Evolutionary conservation across 495 filamentous ascomycete species (phyloP).

Genomic region (Entonaema liquescens): DNA sequence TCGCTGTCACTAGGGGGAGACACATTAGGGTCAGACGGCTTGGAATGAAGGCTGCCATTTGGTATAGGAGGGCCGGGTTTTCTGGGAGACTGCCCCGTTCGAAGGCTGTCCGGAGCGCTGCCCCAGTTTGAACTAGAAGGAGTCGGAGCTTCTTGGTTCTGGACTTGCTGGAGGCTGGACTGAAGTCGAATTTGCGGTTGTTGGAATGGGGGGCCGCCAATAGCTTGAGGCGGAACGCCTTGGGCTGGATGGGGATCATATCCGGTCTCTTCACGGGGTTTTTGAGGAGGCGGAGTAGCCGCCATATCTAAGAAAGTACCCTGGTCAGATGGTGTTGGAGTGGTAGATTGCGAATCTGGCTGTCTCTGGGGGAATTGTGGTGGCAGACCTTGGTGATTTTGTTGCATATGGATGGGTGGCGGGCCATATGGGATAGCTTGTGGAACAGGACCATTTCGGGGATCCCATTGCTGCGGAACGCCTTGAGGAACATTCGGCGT

Average conservation of each 20-base stretch:
- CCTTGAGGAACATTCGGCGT: slow-evolving; percentile 12
- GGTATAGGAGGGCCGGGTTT: neutral
- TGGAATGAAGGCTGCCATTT: slow-evolving; percentile 4
- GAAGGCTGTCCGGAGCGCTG: slow-evolving; percentile 31
- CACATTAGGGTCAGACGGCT: slow-evolving; percentile 20
- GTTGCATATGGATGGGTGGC: slow-evolving; percentile 9
- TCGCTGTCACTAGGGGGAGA: slow-evolving; percentile 29
- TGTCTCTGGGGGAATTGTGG: slow-evolving; percentile 21
- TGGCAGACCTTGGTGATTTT: slow-evolving; percentile 7
- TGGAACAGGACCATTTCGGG: slow-evolving; percentile 14
- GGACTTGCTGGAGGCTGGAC: neutral
- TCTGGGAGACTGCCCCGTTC: slow-evolving; percentile 1
- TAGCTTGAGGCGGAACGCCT: neutral
- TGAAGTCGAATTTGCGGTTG: slow-evolving; percentile 16
- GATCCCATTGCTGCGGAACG: slow-evolving; percentile 33
- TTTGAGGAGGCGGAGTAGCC: slow-evolving; percentile 25
- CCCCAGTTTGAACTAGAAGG: slow-evolving; percentile 40
- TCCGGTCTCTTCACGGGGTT: neutral
- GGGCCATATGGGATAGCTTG: slow-evolving; percentile 20
- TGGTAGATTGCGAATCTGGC: slow-evolving; percentile 16
- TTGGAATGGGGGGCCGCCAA: neutral
- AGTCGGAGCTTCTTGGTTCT: slow-evolving; percentile 16
- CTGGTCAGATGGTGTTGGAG: slow-evolving; percentile 30
- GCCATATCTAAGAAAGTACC: slow-evolving; percentile 41
- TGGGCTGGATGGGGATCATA: slow-evolving; percentile 9